These are phyloP conservation scores for Ammopiptanthus mongolicus DNA, from an alignment of 306 rosid species.

Conservation along the genomic window DNA sequence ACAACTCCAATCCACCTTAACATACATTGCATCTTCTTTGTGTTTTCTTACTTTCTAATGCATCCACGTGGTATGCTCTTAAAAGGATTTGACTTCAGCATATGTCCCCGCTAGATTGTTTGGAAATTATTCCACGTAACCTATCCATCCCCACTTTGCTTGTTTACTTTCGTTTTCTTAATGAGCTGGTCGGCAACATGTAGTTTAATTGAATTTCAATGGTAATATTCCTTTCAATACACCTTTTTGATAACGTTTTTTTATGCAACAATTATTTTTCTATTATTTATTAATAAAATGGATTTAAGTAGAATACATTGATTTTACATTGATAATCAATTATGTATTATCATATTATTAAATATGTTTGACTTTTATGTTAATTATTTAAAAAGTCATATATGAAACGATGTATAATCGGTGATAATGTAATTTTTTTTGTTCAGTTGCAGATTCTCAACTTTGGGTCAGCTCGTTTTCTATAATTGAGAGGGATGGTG, in stretches of 20 bases:
- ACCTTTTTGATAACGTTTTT: background rate
- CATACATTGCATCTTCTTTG: constrained; percentile 20
- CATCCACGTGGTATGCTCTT: constrained; percentile 21
- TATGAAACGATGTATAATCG: no score
- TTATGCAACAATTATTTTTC: no score
- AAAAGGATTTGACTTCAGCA: constrained; percentile 3
- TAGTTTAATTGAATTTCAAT: background rate
- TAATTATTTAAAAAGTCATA: no score
- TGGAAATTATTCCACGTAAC: constrained; percentile 4
- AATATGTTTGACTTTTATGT: no score
- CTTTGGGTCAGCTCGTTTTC: no score
- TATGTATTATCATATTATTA: no score
- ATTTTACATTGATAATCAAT: no score
- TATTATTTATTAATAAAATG: no score
- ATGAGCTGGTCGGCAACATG: background rate
- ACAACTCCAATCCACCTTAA: background rate
- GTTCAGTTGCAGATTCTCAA: no score
- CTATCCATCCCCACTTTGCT: background rate
- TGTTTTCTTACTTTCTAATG: constrained; percentile 2
- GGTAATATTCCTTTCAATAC: background rate
- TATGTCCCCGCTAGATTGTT: background rate
- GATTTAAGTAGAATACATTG: no score
- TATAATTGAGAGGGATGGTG: no score
- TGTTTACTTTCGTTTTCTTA: background rate
- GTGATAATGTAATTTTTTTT: no score